These are phyloP conservation scores for Ministeria vibrans DNA, from an alignment of 78 protist genomes.

Conservation along the genomic window DNA sequence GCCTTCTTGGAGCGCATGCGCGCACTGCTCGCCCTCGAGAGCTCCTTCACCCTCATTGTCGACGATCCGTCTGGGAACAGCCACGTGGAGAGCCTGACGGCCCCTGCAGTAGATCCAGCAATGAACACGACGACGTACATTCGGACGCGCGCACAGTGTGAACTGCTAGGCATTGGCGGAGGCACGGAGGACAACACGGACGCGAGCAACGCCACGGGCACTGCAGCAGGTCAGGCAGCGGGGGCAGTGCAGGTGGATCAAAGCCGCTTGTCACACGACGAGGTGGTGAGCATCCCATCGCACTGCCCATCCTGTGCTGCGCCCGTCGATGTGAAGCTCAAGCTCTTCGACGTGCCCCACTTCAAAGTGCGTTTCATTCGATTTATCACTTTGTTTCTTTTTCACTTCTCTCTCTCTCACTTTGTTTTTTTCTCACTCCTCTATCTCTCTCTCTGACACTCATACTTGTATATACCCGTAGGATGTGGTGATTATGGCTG, in stretches of 20 bases:
- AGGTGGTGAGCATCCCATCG: neutral
- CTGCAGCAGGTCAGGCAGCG: neutral
- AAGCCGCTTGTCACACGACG: neutral
- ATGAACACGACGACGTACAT: constrained; percentile 17
- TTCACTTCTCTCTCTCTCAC: no score
- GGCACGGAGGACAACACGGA: neutral
- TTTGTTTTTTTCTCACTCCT: no score
- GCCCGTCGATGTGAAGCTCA: neutral
- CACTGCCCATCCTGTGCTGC: neutral
- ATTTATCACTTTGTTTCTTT: no score
- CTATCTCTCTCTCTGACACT: neutral
- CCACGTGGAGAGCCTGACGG: constrained; percentile 30
- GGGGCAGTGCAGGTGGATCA: neutral
- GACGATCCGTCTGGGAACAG: constrained; percentile 83
- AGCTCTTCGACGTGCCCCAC: neutral
- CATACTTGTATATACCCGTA: constrained; percentile 60
- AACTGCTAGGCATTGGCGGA: constrained; percentile 45
- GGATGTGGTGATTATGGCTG: constrained; percentile 72
- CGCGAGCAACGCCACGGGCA: neutral
- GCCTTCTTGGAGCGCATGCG: constrained; percentile 2
- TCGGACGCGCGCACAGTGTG: constrained; percentile 52
- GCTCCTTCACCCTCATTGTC: constrained; percentile 60
- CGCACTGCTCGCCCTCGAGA: neutral
- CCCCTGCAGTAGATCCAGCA: constrained; percentile 45
- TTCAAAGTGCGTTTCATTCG: no score